Evolutionary conservation across 176 grass and related monocot genomes (phyloP), one percentile per base, ranked within the genome.

Genomic region (Thinopyrum elongatum): DNA sequence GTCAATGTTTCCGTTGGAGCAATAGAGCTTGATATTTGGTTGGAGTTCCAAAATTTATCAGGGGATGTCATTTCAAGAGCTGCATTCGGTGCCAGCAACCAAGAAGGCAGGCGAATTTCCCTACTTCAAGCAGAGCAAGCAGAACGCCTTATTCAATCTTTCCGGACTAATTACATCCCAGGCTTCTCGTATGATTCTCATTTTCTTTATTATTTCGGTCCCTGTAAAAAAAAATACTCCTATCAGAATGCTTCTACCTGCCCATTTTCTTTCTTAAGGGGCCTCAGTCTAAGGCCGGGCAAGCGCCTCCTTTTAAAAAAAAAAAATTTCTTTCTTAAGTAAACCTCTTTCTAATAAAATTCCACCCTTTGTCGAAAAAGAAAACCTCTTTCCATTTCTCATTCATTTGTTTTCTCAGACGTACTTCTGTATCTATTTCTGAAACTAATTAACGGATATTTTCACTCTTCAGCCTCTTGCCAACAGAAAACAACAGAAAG

Each of bases 41-140:
- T 78, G 16, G 90, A 95, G 47, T 74, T 95, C 38, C 84, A 77
- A 38, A 85, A 82, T 47, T 80, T 92, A 13, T 85, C 90, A 46
- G 90, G 85, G 38, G 88, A 95, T 80, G 93, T 89, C 23, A 87
- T 95, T 68, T 95, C 93, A 51, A 70, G 90, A 76, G 62, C 91
- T 35, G 88, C 65, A 81, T 95, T 95, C 25, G 58, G 93, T n/a
- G 80, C 81, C 21, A 87, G 69, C 85, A 79, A 66, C 70, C 17
- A 82, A 62, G 91, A 89, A 71, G 86, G 86, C 12, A 71, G 38
- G 62, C 36, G 28, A 3, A 95, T 93, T 80, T 92, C 89, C 63
- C 63, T n/a, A 13, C 88, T 95, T 22, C 91, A 93, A 83, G 13
- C 68, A 1, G 84, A 95, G 66, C 91, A 86, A 82, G 60, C 30